These are phyloP conservation scores for Boeremia lycopersici DNA, from an alignment of 2,329 filamentous ascomycete genomes.

Conservation along the genomic window DNA sequence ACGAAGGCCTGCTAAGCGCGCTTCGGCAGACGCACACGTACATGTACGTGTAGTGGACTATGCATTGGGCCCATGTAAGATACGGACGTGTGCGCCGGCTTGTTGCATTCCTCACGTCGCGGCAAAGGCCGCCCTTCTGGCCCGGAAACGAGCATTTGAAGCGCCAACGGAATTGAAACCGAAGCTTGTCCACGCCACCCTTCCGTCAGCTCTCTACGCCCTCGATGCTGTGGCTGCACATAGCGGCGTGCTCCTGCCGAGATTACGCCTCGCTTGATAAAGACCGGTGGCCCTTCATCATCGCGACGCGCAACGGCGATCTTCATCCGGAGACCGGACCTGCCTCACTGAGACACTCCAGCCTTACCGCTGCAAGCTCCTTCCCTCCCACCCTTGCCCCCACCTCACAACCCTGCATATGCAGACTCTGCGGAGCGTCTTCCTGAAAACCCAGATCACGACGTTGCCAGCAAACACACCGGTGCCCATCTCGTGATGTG, in stretches of 20 bases:
- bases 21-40: conserved; percentile 18
- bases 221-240: conserved; percentile 2
- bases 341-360: background rate
- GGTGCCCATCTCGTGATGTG: conserved; percentile 9
- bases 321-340: conserved; percentile 1
- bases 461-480: conserved; percentile 7
- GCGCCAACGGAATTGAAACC: conserved; percentile 11
- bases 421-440: background rate
- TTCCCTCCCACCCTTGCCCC: background rate
- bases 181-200: conserved; percentile 6
- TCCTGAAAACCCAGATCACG: conserved; percentile 2
- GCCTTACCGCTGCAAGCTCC: background rate
- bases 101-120: conserved; percentile 12
- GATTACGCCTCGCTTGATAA: conserved; percentile 10
- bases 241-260: conserved; percentile 12
- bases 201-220: background rate
- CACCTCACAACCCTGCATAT: background rate
- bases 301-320: conserved; percentile 7
- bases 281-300: conserved; percentile 3
- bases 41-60: conserved; percentile 15
- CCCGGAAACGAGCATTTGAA: conserved; percentile 4
- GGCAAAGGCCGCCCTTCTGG: conserved; percentile 3
- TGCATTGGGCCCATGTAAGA: conserved; percentile 6
- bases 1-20: conserved; percentile 16
- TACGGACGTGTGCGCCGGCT: conserved; percentile 6